These are phyloP conservation scores for Pleurotus eryngii DNA, from an alignment of 768 basidiomycete species.

Conservation along the genomic window DNA sequence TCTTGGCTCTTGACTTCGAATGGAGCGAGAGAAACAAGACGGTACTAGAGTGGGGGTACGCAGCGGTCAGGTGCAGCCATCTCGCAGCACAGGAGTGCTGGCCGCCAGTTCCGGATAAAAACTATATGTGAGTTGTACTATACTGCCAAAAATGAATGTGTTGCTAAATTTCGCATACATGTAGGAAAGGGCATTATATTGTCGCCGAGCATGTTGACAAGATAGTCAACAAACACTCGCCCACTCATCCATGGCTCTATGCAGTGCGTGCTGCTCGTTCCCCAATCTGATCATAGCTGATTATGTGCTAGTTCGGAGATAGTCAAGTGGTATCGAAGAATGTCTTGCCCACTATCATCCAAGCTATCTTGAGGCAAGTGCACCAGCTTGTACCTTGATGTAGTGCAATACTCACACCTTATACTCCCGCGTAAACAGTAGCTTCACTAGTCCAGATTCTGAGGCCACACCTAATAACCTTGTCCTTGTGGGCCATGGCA, in stretches of 20 bases:
- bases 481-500: constrained; percentile 66
- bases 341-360: constrained; percentile 70
- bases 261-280: constrained; percentile 45
- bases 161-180: too few species aligned
- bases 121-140: constrained; percentile 59
- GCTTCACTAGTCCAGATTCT: constrained; percentile 72
- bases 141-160: too few species aligned
- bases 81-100: constrained; percentile 63
- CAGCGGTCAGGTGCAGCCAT: constrained; percentile 71
- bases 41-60: constrained; percentile 80
- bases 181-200: constrained; percentile 70
- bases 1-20: constrained; percentile 72
- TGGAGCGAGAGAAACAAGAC: constrained; percentile 71
- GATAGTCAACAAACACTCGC: constrained; percentile 56
- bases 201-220: constrained; percentile 68
- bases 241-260: constrained; percentile 59
- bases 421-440: constrained; percentile 37
- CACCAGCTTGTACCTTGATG: background rate
- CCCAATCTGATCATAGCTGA: constrained; percentile 7
- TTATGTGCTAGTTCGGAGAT: constrained; percentile 61
- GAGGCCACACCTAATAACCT: constrained; percentile 68
- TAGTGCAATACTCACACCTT: background rate
- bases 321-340: constrained; percentile 65
- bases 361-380: constrained; percentile 66
- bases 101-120: constrained; percentile 73